Conservation (phyloP, 768 basidiomycete genomes). For the Mycena pura region DNA sequence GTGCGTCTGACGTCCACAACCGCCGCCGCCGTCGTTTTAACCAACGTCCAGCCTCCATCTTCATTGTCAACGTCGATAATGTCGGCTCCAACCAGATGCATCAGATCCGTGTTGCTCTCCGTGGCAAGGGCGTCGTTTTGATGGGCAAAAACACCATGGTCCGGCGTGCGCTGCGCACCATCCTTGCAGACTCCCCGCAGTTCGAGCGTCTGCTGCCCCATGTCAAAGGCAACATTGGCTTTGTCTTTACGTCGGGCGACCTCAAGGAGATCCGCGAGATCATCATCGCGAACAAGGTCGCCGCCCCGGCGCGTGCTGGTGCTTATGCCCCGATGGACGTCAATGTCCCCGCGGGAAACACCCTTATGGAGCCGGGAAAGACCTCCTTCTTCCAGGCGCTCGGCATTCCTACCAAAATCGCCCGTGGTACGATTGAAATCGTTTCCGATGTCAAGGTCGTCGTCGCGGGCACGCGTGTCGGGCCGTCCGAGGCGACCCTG, state of each 20-base stretch:
- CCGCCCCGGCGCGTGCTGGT: slow-evolving; percentile 98
- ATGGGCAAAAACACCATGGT: slow-evolving; percentile 99
- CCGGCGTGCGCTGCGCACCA: slow-evolving; percentile 92
- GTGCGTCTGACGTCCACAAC: slow-evolving; percentile 57
- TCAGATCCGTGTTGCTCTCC: slow-evolving; percentile 94
- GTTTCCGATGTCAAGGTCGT: slow-evolving; percentile 97
- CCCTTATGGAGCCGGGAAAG: slow-evolving; percentile 99
- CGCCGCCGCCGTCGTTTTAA: slow-evolving; percentile 9
- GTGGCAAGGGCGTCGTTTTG: slow-evolving; percentile 94
- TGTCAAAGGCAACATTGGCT: slow-evolving; percentile 98
- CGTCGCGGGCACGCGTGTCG: slow-evolving; percentile 89
- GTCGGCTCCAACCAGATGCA: slow-evolving; percentile 99
- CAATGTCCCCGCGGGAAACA: slow-evolving; percentile 92
- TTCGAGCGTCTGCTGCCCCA: slow-evolving; percentile 96
- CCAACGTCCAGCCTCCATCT: slow-evolving; percentile 87
- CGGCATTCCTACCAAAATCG: slow-evolving; percentile 99
- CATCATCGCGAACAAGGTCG: slow-evolving; percentile 96
- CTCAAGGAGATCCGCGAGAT: slow-evolving; percentile 94
- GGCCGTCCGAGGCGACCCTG: slow-evolving; percentile 95
- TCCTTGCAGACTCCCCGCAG: slow-evolving; percentile 89
- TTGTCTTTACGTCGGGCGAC: slow-evolving; percentile 94
- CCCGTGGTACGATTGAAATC: slow-evolving; percentile 99
- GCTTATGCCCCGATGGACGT: slow-evolving; percentile 94
- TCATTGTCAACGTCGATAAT: slow-evolving; percentile 99
- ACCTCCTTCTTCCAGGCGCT: slow-evolving; percentile 99